phyloP scores from a whole-genome alignment of 371 early-diverging fungal genomes.

The Mortierella sp. region DNA sequence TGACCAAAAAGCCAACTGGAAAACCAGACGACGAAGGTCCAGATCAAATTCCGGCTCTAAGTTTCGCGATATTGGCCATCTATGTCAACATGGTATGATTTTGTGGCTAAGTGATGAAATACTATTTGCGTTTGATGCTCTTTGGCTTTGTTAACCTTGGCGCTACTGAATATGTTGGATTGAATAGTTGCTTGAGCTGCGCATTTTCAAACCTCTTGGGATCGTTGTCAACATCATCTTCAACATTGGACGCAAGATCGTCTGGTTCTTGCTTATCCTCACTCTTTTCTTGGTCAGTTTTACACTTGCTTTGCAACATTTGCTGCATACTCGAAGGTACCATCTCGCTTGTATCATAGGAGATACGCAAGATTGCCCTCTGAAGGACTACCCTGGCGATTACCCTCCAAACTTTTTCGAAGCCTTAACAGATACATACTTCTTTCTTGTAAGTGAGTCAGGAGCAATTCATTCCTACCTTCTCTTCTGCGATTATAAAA shows the following conservation, averaged over 20 bases:
- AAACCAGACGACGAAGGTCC: conserved; percentile 9
- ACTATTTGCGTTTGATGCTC: neutral
- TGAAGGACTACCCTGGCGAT: neutral
- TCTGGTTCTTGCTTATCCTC: conserved; percentile 16
- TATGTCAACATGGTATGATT: conserved; percentile 40
- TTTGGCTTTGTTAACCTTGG: neutral
- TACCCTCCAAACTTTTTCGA: conserved; percentile 7
- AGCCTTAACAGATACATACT: conserved; percentile 34
- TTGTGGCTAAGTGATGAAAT: neutral
- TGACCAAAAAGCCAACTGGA: conserved; percentile 6
- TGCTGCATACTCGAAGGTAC: conserved; percentile 26
- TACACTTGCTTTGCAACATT: conserved; percentile 38
- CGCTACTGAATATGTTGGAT: neutral
- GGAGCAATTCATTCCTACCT: neutral
- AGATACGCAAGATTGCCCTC: neutral
- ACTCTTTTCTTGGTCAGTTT: conserved; percentile 38
- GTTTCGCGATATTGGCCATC: conserved; percentile 35
- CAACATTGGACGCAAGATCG: conserved; percentile 35
- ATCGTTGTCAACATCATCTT: conserved; percentile 52
- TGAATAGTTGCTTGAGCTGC: conserved; percentile 42
- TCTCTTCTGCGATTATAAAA: no score
- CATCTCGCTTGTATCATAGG: no score
- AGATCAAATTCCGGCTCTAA: conserved; percentile 27
- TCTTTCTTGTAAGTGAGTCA: conserved; percentile 41
- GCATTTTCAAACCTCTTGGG: conserved; percentile 46